A percentile compares a stretch with the other conserved stretches of the same genome.
Evolutionary conservation across 345 rosid species (phyloP).

Genomic region (Ceriops zippeliana): DNA sequence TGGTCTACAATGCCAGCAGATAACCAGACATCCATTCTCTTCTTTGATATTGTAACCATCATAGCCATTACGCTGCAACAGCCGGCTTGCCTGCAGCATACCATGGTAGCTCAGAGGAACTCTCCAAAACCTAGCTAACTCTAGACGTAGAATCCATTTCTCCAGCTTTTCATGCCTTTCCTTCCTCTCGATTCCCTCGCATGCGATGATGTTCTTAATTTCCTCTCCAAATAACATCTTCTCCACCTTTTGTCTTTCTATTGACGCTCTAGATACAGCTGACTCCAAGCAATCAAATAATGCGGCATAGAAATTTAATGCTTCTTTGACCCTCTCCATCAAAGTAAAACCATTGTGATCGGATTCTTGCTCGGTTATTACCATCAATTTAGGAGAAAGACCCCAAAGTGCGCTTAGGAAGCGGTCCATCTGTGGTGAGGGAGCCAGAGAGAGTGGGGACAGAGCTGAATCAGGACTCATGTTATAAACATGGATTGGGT

Average conservation of each 20-base stretch:
- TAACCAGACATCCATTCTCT: slow-evolving; percentile 49
- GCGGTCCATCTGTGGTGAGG: slow-evolving; percentile 44
- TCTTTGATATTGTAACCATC: slow-evolving; percentile 64
- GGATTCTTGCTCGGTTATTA: slow-evolving; percentile 65
- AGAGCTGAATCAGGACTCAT: slow-evolving; percentile 48
- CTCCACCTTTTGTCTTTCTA: slow-evolving; percentile 63
- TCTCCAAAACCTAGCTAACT: slow-evolving; percentile 53
- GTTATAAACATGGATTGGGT: slow-evolving; percentile 27
- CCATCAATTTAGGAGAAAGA: slow-evolving; percentile 64
- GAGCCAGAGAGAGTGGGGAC: slow-evolving; percentile 40
- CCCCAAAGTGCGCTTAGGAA: slow-evolving; percentile 51
- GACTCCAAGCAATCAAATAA: slow-evolving; percentile 69
- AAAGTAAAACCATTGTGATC: slow-evolving; percentile 47
- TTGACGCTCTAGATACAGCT: slow-evolving; percentile 43
- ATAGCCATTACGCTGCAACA: slow-evolving; percentile 52
- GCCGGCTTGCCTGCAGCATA: slow-evolving; percentile 50
- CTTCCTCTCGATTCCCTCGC: slow-evolving; percentile 60
- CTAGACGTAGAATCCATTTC: slow-evolving; percentile 63
- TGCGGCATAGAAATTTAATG: slow-evolving; percentile 59
- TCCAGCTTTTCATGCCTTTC: slow-evolving; percentile 74
- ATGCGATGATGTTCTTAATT: slow-evolving; percentile 63
- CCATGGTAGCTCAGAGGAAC: slow-evolving; percentile 63
- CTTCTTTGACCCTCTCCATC: slow-evolving; percentile 58
- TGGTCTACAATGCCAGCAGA: slow-evolving; percentile 62
- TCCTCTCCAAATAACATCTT: slow-evolving; percentile 73